Evolutionary conservation across 345 rosid species (phyloP).

Genomic region (Populus davidiana): DNA sequence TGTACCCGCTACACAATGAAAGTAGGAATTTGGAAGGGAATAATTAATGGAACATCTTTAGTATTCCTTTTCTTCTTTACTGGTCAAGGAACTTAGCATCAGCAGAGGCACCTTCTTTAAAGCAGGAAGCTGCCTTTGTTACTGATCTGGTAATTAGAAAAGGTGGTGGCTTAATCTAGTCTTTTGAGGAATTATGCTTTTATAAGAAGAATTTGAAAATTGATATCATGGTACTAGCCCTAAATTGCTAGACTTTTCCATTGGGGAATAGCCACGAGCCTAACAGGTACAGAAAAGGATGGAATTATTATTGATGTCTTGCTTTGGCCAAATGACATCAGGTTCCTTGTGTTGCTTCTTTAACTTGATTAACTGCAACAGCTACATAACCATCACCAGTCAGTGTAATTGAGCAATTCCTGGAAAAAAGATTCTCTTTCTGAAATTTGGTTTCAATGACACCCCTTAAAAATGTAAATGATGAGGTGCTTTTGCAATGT

Average conservation of each 20-base stretch:
- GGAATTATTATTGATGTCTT: not conserved
- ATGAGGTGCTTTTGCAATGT: not conserved
- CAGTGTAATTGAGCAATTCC: not conserved
- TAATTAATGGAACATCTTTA: not conserved
- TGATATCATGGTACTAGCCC: not conserved
- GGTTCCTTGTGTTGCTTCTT: not conserved
- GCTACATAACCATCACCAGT: not conserved
- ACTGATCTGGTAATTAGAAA: not conserved
- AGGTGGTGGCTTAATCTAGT: not conserved
- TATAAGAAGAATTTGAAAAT: not conserved
- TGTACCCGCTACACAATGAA: not conserved
- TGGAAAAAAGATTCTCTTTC: not conserved
- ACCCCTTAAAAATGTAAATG: not conserved
- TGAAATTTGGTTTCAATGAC: not conserved
- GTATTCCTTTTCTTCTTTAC: not conserved
- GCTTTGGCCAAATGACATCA: not conserved
- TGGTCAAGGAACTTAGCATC: not conserved
- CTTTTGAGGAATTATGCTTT: not conserved
- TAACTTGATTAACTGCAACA: not conserved
- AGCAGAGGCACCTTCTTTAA: not conserved
- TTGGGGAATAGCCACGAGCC: not conserved
- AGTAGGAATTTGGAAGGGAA: not conserved
- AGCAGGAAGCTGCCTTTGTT: not conserved
- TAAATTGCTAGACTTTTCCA: not conserved
- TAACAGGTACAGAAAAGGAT: not conserved